Percentiles rank a stretch among this genome's conserved stretches.
Conservation (phyloP, 2,329 filamentous ascomycete species). For the Pseudonectria foliicola region DNA sequence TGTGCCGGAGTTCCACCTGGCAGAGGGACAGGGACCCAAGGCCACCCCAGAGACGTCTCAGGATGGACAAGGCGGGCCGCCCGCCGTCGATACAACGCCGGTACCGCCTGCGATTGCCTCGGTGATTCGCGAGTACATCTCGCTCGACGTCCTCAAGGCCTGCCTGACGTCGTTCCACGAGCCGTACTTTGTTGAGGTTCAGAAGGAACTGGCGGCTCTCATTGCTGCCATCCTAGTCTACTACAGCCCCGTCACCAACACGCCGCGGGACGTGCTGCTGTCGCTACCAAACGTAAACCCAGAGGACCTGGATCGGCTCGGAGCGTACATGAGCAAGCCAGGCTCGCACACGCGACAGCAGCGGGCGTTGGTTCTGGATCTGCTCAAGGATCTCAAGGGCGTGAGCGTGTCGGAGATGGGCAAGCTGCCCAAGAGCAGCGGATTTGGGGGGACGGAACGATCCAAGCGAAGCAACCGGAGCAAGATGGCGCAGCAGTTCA, state of each 20-base stretch:
- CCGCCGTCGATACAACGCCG: constrained; percentile 32
- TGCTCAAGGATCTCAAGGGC: constrained; percentile 80
- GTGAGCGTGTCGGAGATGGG: constrained; percentile 92
- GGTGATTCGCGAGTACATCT: constrained; percentile 83
- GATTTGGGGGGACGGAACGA: constrained; percentile 23
- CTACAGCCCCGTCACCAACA: constrained; percentile 63
- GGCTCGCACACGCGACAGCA: constrained; percentile 64
- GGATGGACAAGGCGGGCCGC: constrained; percentile 19
- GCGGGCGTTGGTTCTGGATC: constrained; percentile 71
- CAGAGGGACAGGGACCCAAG: constrained; percentile 22
- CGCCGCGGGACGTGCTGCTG: constrained; percentile 68
- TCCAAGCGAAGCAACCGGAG: constrained; percentile 23
- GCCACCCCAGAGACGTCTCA: constrained; percentile 14
- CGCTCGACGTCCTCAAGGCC: constrained; percentile 78
- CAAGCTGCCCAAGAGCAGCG: constrained; percentile 57
- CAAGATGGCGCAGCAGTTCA: constrained; percentile 59
- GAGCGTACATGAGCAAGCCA: constrained; percentile 52
- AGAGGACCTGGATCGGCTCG: constrained; percentile 58
- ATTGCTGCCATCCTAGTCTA: constrained; percentile 79
- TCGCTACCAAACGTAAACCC: constrained; percentile 70
- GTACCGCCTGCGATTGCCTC: constrained; percentile 48
- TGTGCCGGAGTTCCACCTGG: constrained; percentile 71
- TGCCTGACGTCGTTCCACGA: constrained; percentile 89
- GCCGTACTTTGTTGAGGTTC: constrained; percentile 91
- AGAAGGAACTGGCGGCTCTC: constrained; percentile 81